phyloP scores from a whole-genome alignment of 2,329 filamentous ascomycete genomes.

The Penicillium occitanis region DNA sequence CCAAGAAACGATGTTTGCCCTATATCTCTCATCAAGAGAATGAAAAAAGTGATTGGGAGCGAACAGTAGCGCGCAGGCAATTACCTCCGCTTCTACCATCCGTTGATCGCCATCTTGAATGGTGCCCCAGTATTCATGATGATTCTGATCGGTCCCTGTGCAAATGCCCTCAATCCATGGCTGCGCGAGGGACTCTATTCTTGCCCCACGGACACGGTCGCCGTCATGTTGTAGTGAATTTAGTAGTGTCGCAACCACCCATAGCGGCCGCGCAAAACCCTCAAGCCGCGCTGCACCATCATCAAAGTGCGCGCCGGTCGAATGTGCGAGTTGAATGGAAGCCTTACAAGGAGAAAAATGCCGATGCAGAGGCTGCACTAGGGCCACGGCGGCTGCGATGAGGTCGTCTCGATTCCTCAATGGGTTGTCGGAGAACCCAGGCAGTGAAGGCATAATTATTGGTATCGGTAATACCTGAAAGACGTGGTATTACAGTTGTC shows the following conservation, averaged over 20 bases:
- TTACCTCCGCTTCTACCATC: conserved; percentile 82
- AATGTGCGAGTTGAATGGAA: conserved; percentile 24
- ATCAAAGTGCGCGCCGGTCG: conserved; percentile 56
- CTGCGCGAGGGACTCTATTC: background rate
- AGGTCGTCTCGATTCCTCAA: background rate
- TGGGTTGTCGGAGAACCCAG: background rate
- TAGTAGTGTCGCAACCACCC: conserved; percentile 59
- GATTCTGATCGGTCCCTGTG: conserved; percentile 68
- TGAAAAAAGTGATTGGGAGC: conserved; percentile 65
- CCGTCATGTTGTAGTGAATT: conserved; percentile 29
- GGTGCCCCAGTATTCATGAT: conserved; percentile 72
- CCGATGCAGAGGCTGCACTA: background rate
- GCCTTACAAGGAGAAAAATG: background rate
- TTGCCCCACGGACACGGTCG: background rate
- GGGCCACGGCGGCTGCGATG: background rate
- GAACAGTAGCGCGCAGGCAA: conserved; percentile 72
- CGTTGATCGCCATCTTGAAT: conserved; percentile 75
- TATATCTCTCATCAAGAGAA: conserved; percentile 61
- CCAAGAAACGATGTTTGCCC: conserved; percentile 67
- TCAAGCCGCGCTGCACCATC: conserved; percentile 75
- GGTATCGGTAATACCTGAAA: background rate
- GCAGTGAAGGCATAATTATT: background rate
- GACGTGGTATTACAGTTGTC: background rate
- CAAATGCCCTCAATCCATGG: conserved; percentile 70
- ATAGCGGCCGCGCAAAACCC: conserved; percentile 71